Evolutionary conservation across 1,284 basidiomycete species (phyloP).

Genomic region (Tilletia caries): DNA sequence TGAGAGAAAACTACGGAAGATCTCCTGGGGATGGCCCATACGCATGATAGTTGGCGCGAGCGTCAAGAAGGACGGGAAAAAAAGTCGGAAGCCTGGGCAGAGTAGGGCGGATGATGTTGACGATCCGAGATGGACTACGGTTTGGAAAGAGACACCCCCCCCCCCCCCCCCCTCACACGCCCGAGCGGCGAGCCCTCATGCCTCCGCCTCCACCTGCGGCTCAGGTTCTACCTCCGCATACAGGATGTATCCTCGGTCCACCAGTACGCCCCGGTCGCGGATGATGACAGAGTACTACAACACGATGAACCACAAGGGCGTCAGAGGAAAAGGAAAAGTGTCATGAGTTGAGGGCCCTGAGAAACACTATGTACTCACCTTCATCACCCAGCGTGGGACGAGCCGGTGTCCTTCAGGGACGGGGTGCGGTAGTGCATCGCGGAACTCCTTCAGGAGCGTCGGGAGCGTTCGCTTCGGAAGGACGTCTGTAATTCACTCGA

Average conservation of each 20-base stretch:
- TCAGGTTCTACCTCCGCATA: conserved; percentile 15
- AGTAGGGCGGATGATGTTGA: too few relatives aligned
- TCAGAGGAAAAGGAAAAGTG: too few relatives aligned
- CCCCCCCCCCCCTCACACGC: too few relatives aligned
- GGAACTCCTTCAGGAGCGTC: conserved; percentile 35
- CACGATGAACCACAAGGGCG: background rate
- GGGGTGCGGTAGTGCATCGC: conserved; percentile 25
- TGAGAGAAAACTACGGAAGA: too few relatives aligned
- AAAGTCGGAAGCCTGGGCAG: too few relatives aligned
- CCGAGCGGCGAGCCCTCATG: too few relatives aligned
- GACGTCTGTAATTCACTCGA: conserved; percentile 19
- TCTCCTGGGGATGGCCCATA: too few relatives aligned
- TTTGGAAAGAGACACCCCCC: too few relatives aligned
- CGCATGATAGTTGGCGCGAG: too few relatives aligned
- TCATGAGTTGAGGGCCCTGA: background rate
- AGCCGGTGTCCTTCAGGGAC: conserved; percentile 17
- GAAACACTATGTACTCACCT: background rate
- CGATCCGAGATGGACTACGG: too few relatives aligned
- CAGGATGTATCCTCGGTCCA: conserved; percentile 35
- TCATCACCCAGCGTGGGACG: conserved; percentile 32
- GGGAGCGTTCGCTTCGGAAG: conserved; percentile 35
- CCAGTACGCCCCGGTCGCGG: conserved; percentile 39
- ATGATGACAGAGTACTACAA: conserved; percentile 42
- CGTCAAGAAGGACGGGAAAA: too few relatives aligned
- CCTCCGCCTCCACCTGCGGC: background rate